Evolutionary conservation across 2,329 filamentous ascomycete species (phyloP).

Genomic region (Phialocephala subalpina): DNA sequence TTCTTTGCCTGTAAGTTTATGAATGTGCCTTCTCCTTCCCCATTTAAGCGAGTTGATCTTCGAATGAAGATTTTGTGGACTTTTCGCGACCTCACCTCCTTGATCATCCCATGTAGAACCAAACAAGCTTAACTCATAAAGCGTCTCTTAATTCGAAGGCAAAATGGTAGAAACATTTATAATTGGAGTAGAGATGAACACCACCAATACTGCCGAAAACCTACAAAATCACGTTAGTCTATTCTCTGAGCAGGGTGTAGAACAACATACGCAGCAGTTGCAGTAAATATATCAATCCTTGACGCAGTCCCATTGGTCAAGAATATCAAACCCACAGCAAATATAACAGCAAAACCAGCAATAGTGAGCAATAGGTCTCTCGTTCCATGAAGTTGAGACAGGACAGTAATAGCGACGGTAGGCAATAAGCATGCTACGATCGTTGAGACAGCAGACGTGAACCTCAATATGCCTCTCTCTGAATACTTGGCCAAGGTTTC

Average conservation of each 20-base stretch:
- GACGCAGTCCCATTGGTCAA: constrained; percentile 13
- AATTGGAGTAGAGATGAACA: constrained; percentile 10
- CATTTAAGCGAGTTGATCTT: no score
- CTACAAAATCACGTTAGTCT: background rate
- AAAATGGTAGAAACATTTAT: no score
- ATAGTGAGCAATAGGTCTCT: constrained; percentile 16
- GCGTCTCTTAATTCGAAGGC: no score
- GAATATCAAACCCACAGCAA: constrained; percentile 23
- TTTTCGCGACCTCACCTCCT: no score
- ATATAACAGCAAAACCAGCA: constrained; percentile 19
- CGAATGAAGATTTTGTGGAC: no score
- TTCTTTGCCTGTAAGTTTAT: no score
- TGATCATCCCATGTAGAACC: no score
- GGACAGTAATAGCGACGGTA: constrained; percentile 19
- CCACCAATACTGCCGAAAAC: constrained; percentile 17
- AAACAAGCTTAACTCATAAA: no score
- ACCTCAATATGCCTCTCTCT: constrained; percentile 7
- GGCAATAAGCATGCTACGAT: constrained; percentile 23
- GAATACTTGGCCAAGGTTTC: background rate
- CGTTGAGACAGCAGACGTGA: constrained; percentile 19
- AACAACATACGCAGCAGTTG: constrained; percentile 21
- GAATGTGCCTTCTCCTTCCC: no score
- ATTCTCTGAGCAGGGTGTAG: background rate
- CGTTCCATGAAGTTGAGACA: constrained; percentile 13
- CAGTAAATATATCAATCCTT: constrained; percentile 24